Base-by-base conservation (phyloP, 2,329 filamentous ascomycete genomes). In the Daldinia sp. region DNA sequence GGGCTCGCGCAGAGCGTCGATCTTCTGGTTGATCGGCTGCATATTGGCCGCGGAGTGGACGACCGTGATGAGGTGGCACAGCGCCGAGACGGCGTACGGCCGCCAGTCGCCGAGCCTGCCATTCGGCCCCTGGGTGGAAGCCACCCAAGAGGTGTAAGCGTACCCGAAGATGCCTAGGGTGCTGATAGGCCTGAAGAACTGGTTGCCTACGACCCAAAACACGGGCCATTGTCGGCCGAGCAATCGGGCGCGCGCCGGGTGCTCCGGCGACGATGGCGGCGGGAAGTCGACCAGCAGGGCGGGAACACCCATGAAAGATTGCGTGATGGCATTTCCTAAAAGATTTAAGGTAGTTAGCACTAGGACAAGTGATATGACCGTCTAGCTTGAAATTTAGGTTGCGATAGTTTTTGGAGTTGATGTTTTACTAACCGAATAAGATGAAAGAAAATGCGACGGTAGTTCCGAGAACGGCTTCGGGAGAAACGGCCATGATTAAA, bases 291-390 rank as follows among this genome's bases (percentile, higher is more conserved):
- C 77, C 11, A 83, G 74, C 34, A 83, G 74, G 3, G 79, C 80
- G 4, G 81, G 81, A 34, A 83, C 77, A 13, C 79, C 80, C 81
- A 83, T 83, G 73, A 78, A 82, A 13, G 81, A 82, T 72, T 83
- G 81, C 21, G 82, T 83, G 57, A 84, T 80, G 10, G 81, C 82
- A 73, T 83, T 83, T 57, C 81, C 81, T 83, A 29, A 17, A 63
- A 17, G 29, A 11, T 15, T 19, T n/a, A 10, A 25, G 3, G 34
- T 17, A 53, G 51, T 55, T 32, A 61, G 56, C 21, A 50, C 21
- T 50, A n/a, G n/a, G n/a, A n/a, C n/a, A n/a, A n/a, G n/a, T n/a
- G 9, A 41, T 53, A 7, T n/a, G 6, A 4, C 32, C 5, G n/a
- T 35, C 2, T 21, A 9, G 4, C 17, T 7, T 29, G 23, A n/a